Conservation (phyloP, 352 stramenopile species). For the Pythium monospermum region DNA sequence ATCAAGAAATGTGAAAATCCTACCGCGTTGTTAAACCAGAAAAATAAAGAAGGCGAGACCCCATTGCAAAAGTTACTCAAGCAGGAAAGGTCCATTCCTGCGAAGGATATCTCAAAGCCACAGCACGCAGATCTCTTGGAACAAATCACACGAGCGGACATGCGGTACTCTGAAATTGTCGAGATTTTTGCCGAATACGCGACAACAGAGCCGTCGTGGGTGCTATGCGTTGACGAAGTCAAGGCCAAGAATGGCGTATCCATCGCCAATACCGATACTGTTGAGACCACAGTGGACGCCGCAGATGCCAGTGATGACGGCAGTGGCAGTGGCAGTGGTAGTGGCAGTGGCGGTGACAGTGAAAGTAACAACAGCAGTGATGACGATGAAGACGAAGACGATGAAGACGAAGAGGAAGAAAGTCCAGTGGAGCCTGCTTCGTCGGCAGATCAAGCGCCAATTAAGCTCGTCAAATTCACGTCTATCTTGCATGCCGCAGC, state of each 20-base stretch:
- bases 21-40: slow-evolving; percentile 39
- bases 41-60: slow-evolving; percentile 38
- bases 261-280: background rate
- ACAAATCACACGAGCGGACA: slow-evolving; percentile 29
- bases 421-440: slow-evolving; percentile 2
- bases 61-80: slow-evolving; percentile 46
- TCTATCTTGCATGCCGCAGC: slow-evolving; percentile 52
- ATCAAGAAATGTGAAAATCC: slow-evolving; percentile 28
- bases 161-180: slow-evolving; percentile 39
- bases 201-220: slow-evolving; percentile 25
- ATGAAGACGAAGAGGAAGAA: slow-evolving; percentile 7
- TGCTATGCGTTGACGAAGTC: slow-evolving; percentile 30
- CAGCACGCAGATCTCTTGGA: slow-evolving; percentile 38
- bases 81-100: slow-evolving; percentile 20
- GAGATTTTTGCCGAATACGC: slow-evolving; percentile 47
- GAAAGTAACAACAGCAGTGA: slow-evolving; percentile 12
- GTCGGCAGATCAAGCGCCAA: background rate
- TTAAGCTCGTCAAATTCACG: slow-evolving; percentile 34
- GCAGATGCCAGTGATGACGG: background rate
- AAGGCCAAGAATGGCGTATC: background rate
- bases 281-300: background rate
- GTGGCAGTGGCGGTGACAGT: slow-evolving; percentile 10
- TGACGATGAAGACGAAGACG: slow-evolving; percentile 8
- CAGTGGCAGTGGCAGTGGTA: background rate
- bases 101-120: slow-evolving; percentile 12